phyloP scores from a whole-genome alignment of 129 eudicot genomes.

The Calendula officinalis region DNA sequence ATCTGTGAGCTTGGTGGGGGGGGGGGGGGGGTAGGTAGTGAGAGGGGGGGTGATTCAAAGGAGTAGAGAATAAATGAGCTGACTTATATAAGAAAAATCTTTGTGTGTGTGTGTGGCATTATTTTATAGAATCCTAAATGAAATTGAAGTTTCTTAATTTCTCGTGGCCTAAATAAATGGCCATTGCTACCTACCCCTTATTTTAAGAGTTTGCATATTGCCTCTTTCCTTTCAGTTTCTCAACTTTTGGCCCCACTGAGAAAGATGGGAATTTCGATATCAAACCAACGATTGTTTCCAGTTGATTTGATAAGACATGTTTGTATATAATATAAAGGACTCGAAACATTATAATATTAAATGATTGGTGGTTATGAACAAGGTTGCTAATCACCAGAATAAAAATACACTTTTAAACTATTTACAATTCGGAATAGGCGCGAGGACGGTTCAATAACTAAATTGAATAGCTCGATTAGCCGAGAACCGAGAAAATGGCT shows the following conservation, averaged over 20 bases:
- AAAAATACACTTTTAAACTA: too few species aligned
- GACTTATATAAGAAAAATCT: constrained; percentile 28
- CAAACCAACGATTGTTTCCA: constrained; percentile 3
- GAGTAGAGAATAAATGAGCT: constrained; percentile 11
- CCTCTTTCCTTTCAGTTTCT: constrained; percentile 22
- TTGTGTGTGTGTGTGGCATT: constrained; percentile 14
- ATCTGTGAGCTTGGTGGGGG: constrained; percentile 22
- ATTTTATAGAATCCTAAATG: constrained; percentile 16
- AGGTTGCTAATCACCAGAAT: too few species aligned
- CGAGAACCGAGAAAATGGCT: too few species aligned
- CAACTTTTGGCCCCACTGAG: constrained; percentile 22
- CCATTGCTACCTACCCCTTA: constrained; percentile 32
- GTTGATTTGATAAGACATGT: too few species aligned
- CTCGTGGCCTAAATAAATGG: constrained; percentile 27
- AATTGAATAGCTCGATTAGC: not conserved
- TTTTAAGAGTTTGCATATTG: constrained; percentile 1
- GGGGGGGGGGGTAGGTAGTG: not conserved
- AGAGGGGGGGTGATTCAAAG: constrained; percentile 1
- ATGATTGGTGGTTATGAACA: too few species aligned
- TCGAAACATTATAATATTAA: too few species aligned
- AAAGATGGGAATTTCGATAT: constrained; percentile 20
- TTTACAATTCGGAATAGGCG: too few species aligned
- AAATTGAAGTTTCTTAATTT: constrained; percentile 17
- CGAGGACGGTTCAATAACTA: too few species aligned
- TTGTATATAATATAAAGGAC: too few species aligned